Percentiles rank a stretch among this genome's conserved stretches.
Evolutionary conservation across 257 asterid genomes (phyloP).

Genomic region (Solanum pennellii): DNA sequence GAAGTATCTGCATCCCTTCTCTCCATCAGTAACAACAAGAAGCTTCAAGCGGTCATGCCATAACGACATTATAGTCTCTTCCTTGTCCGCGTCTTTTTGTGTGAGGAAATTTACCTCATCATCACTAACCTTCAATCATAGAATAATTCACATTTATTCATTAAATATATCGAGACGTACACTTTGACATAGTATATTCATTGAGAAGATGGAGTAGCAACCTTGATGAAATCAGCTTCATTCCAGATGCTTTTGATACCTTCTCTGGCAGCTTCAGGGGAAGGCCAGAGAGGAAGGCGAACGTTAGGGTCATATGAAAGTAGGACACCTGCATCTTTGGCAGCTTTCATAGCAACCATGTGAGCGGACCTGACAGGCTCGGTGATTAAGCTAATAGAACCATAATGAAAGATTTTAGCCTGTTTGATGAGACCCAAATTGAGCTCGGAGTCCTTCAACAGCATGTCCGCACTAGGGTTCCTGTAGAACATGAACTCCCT

Average conservation of each 20-base stretch:
- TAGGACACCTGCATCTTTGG: conserved; percentile 29
- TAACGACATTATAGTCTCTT: conserved; percentile 12
- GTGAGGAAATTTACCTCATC: conserved; percentile 32
- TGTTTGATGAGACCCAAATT: conserved; percentile 13
- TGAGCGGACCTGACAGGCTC: conserved; percentile 35
- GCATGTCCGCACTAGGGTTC: conserved; percentile 36
- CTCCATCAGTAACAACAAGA: conserved; percentile 29
- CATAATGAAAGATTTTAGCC: conserved; percentile 33
- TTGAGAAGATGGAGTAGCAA: background rate
- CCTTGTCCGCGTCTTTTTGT: conserved; percentile 11
- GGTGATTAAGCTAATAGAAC: conserved; percentile 35
- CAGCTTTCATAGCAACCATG: conserved; percentile 32
- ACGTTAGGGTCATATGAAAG: conserved; percentile 40
- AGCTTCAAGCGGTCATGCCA: conserved; percentile 30
- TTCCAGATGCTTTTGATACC: conserved; percentile 34
- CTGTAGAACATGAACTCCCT: conserved; percentile 40
- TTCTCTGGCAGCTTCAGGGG: conserved; percentile 18
- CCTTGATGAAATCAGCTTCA: conserved; percentile 44
- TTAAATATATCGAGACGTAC: background rate
- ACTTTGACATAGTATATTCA: background rate
- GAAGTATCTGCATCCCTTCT: conserved; percentile 36
- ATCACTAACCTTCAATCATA: conserved; percentile 18
- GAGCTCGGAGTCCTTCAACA: conserved; percentile 24
- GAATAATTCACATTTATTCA: background rate
- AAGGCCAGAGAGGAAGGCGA: conserved; percentile 44